Evolutionary conservation across 805 yeast species (phyloP).

Genomic region (Helenozyma rhizophorensis): DNA sequence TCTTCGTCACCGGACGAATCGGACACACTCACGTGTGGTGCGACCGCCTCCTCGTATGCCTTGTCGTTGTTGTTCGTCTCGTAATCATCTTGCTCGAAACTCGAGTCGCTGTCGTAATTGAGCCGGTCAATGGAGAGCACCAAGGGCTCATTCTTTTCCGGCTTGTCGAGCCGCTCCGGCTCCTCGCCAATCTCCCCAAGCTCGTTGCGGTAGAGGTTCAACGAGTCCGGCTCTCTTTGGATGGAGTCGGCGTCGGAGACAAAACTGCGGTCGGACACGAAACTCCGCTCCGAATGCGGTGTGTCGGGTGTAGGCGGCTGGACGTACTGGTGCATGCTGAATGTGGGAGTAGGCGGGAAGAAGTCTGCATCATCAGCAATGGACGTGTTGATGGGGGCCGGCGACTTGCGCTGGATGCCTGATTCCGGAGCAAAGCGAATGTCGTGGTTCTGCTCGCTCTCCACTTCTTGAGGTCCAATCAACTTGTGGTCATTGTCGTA

Average conservation of each 20-base stretch:
- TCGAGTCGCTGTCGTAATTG: slow-evolving; percentile 6
- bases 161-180: neutral
- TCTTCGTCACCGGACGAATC: slow-evolving; percentile 11
- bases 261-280: slow-evolving; percentile 32
- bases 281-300: no score
- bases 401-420: no score
- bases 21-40: neutral
- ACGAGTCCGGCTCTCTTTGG: slow-evolving; percentile 31
- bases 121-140: slow-evolving; percentile 14
- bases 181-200: no score
- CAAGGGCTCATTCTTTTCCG: slow-evolving; percentile 4
- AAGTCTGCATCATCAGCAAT: slow-evolving; percentile 3
- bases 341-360: slow-evolving; percentile 30
- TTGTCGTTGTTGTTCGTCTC: slow-evolving; percentile 25
- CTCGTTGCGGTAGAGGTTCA: slow-evolving; percentile 16
- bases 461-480: no score
- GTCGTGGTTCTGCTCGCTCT: no score
- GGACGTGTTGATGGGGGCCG: no score
- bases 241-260: slow-evolving; percentile 38
- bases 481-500: no score
- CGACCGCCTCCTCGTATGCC: neutral
- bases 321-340: slow-evolving; percentile 6
- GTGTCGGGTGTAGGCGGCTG: slow-evolving; percentile 23
- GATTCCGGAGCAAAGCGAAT: no score
- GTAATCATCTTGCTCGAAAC: slow-evolving; percentile 14